Percentiles rank a stretch among this genome's conserved stretches.
phyloP scores from a whole-genome alignment of 2,329 filamentous ascomycete species.

The Fusarium vanettenii region DNA sequence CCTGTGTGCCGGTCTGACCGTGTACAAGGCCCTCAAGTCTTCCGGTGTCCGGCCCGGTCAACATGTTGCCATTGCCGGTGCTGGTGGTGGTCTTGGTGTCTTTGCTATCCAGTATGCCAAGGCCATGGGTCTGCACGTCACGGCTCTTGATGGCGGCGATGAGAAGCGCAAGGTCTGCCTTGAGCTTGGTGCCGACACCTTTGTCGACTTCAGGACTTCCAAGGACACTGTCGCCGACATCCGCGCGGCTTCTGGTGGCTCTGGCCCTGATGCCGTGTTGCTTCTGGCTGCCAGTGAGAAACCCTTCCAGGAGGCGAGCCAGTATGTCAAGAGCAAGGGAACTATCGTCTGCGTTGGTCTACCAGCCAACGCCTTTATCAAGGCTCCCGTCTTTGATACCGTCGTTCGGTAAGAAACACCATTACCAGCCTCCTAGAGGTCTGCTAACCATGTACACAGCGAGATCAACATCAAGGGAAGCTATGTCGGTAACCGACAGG shows the following conservation, averaged over 20 bases:
- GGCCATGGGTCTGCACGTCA: constrained; percentile 82
- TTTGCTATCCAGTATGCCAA: constrained; percentile 85
- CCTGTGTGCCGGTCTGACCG: constrained; percentile 85
- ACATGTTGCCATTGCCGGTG: constrained; percentile 83
- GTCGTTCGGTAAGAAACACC: constrained; percentile 63
- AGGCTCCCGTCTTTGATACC: constrained; percentile 85
- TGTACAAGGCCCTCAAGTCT: constrained; percentile 88
- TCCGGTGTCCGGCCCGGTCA: constrained; percentile 78
- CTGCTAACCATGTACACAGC: constrained; percentile 48
- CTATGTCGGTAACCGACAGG: constrained; percentile 90
- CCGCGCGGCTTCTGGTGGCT: constrained; percentile 74
- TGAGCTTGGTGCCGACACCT: constrained; percentile 75
- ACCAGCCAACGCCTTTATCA: constrained; percentile 82
- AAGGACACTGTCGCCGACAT: constrained; percentile 84
- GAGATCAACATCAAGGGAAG: constrained; percentile 91
- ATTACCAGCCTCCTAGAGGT: accelerated
- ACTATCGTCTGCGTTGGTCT: constrained; percentile 87
- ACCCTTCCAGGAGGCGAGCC: constrained; percentile 91
- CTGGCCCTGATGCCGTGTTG: constrained; percentile 86
- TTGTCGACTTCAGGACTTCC: constrained; percentile 80
- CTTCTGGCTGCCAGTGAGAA: constrained; percentile 86
- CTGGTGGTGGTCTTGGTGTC: constrained; percentile 81
- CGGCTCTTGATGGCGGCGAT: constrained; percentile 84
- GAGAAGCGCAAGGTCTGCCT: constrained; percentile 80
- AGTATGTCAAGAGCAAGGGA: constrained; percentile 83